Conservation (phyloP, 2,329 filamentous ascomycete genomes). For the Botrytis porri region DNA sequence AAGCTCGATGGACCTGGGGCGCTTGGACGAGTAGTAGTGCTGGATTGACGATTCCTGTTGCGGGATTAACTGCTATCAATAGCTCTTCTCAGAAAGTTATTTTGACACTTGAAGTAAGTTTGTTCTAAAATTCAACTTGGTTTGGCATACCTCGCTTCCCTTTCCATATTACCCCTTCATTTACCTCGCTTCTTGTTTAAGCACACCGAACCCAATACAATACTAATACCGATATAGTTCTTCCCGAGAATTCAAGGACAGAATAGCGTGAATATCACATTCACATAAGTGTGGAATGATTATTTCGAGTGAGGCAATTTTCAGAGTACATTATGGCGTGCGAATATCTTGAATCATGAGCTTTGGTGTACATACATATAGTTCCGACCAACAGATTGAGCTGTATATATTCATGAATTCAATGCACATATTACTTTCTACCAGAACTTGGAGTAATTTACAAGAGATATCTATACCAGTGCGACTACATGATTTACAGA, state of each 20-base stretch:
- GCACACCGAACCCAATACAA: neutral
- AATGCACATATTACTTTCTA: neutral
- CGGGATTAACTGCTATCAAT: slow-evolving; percentile 42
- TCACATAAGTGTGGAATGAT: neutral
- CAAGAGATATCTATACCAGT: neutral
- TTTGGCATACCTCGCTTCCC: neutral
- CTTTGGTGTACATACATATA: neutral
- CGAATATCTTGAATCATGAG: neutral
- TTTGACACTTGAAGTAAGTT: slow-evolving; percentile 2
- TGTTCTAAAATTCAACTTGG: no score
- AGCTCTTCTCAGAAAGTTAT: neutral
- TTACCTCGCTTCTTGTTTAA: neutral
- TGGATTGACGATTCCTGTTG: slow-evolving; percentile 47
- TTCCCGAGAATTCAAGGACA: slow-evolving; percentile 11
- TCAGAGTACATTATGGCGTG: neutral
- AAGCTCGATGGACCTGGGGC: slow-evolving; percentile 48
- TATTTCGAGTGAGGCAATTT: neutral
- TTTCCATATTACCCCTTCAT: neutral
- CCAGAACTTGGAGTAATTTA: neutral
- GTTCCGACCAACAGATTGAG: neutral
- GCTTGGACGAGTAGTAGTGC: slow-evolving; percentile 49
- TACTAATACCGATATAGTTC: neutral
- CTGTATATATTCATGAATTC: slow-evolving; percentile 2
- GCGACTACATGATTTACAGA: neutral
- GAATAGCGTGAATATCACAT: slow-evolving; percentile 11